A percentile compares a stretch with the other conserved stretches of the same genome.
These are phyloP conservation scores for Oidium heveae DNA, from an alignment of 2,329 filamentous ascomycete genomes.

Conservation along the genomic window DNA sequence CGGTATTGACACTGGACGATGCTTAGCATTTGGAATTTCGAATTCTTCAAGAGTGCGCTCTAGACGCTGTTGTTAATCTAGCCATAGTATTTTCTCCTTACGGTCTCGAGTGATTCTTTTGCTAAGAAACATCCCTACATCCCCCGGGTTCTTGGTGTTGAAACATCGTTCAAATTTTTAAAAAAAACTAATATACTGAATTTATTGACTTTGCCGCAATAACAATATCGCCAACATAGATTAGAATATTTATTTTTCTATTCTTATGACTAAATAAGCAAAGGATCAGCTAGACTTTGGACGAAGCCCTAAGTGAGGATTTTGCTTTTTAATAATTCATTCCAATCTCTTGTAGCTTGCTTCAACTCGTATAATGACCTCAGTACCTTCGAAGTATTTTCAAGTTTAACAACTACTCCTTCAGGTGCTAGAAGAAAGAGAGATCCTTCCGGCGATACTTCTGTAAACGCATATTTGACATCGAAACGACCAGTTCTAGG, in stretches of 20 bases:
- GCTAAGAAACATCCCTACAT: neutral
- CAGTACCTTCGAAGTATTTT: too few relatives aligned
- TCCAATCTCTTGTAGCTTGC: too few relatives aligned
- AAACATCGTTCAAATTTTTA: neutral
- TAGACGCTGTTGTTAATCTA: neutral
- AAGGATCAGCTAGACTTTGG: too few relatives aligned
- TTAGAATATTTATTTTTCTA: neutral
- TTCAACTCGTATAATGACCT: too few relatives aligned
- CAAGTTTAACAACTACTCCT: too few relatives aligned
- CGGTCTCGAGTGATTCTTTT: neutral
- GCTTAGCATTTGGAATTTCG: neutral
- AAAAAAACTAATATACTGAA: neutral
- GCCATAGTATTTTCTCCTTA: neutral
- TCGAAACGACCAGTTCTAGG: neutral
- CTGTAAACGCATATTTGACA: neutral
- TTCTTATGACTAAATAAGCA: neutral
- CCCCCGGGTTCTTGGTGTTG: slow-evolving; percentile 1
- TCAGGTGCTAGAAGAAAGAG: neutral
- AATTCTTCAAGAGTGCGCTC: neutral
- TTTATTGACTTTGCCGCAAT: neutral
- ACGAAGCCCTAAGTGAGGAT: too few relatives aligned
- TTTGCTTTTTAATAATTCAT: too few relatives aligned
- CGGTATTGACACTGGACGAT: neutral
- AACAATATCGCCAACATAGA: neutral
- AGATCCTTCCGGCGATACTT: neutral